Evolutionary conservation across 2,329 filamentous ascomycete species (phyloP).

Genomic region (Colletotrichum neosansevieriae): DNA sequence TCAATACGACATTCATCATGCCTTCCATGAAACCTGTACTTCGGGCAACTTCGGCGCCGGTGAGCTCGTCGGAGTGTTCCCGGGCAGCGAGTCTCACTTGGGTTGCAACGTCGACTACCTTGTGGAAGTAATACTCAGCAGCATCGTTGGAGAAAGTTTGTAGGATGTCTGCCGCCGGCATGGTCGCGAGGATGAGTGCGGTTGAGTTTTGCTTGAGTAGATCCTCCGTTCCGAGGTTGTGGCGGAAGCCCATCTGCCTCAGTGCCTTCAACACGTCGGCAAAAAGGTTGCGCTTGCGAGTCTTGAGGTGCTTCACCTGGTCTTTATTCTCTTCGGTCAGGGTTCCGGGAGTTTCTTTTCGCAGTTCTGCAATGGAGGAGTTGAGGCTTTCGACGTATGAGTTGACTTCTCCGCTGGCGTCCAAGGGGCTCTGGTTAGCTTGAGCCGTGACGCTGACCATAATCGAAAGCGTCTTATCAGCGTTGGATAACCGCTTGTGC

Average conservation of each 20-base stretch:
- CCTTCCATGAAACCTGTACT: constrained; percentile 91
- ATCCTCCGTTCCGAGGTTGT: constrained; percentile 81
- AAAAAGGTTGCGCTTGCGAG: constrained; percentile 88
- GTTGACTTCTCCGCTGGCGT: constrained; percentile 58
- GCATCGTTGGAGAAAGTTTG: constrained; percentile 49
- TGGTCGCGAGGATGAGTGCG: constrained; percentile 73
- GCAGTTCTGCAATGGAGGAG: constrained; percentile 77
- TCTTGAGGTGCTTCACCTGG: constrained; percentile 88
- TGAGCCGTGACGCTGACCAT: constrained; percentile 73
- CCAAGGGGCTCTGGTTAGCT: constrained; percentile 12
- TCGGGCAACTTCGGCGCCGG: constrained; percentile 80
- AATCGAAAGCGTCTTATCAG: constrained; percentile 75
- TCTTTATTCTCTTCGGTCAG: constrained; percentile 90
- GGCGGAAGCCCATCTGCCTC: constrained; percentile 88
- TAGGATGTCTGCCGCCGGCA: constrained; percentile 43
- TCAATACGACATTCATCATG: constrained; percentile 74
- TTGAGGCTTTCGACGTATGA: constrained; percentile 77
- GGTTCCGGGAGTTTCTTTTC: constrained; percentile 84
- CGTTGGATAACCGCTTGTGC: constrained; percentile 77
- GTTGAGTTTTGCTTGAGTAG: constrained; percentile 80
- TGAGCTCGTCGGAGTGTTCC: constrained; percentile 88
- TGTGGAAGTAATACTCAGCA: constrained; percentile 82
- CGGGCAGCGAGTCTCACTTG: constrained; percentile 74
- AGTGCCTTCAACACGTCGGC: constrained; percentile 87
- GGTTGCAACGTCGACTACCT: constrained; percentile 79